Base-by-base conservation (phyloP, 75 land plant species). In the Adiantum capillusveneris region DNA sequence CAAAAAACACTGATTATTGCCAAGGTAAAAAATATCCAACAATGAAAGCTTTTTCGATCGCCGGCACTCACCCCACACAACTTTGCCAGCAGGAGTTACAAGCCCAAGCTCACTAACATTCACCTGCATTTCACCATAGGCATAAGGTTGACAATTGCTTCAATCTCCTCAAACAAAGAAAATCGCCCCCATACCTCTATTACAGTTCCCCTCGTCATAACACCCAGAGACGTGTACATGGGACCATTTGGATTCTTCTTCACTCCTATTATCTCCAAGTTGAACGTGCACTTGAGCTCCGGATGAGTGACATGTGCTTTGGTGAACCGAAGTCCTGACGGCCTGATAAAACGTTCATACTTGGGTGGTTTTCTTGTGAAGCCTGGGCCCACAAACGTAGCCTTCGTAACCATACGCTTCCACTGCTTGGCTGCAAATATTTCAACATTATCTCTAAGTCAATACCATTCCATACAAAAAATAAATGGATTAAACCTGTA, bases 241-340 rank as follows among this genome's bases (percentile, higher is more conserved):
- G 84, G 85, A 41, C 98, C 98, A 65, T 94, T 94, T 0, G 98
- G 98, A 54, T 94, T 94, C 58, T 89, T 94, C 80, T 94, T 94
- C 22, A 94, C 84, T 11, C 98, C 98, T 63, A 94, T 83, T n/a
- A 94, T 90, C 44, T 94, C 98, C 6, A 94, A 75, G 45, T 94
- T 85, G 79, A 94, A 89, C 7, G 96, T 94, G 58, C 98, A 94
- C 63, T 94, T 94, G 1, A 94, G 66, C 67, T 94, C 98, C 31
- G 98, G 98, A 58, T 94, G 98, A 0, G 98, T 89, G 9, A 94
- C 84, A 64, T 94, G 98, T 42, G 98, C 98, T 76, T 94, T 94
- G 29, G 84, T 89, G 64, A 94, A 94, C 20, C 98, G 79, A 63
- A 94, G 72, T 3, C 91, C 98, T 57, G 75, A 73, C 0, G 98